Evolutionary conservation across 495 filamentous ascomycete genomes (phyloP), one percentile per base, ranked within the genome.

Genomic region (Penicillium odoratum): DNA sequence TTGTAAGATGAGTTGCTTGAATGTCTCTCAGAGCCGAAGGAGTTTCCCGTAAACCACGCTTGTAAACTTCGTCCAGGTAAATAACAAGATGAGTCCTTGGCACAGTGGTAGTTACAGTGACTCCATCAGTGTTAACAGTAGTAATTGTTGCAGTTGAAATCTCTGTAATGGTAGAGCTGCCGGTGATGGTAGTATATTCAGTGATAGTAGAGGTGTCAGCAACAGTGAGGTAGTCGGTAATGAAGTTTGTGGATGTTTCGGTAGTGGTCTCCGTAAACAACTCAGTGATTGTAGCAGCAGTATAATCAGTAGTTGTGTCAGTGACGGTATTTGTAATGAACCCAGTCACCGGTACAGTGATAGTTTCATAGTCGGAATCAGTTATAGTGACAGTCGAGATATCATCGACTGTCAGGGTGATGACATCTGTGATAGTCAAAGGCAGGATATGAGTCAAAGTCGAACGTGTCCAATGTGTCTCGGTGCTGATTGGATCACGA

Each of bases 231-330:
- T n/a, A 51, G 18, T 51, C 49, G 10, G 49, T 51, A 3, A 51
- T 51, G 30, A 31, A 40, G 31, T 51, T 36, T 9, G n/a, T 15
- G 9, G n/a, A 51, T 7, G 15, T 40, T 40, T 51, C 33, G 25
- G 49, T 51, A 31, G 49, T 13, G 40, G 33, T 51, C 16, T 51
- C 31, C 2, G 33, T 51, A n/a, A 51, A 38, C 13, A 31, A 51
- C 49, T 51, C 34, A 2, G 49, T 51, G 15, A 25, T 51, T 3
- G 49, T 25, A 13, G 49, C 34, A 51, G 15, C 49, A 51, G 31
- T 2, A 51, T 11, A 33, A 21, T 21, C 49, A 10, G 49, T 51
- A 16, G 40, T 21, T 15, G 4, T 31, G 16, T 51, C 31, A 7
- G 49, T 51, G 5, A 51, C 9, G 3, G 30, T 51, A 40, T 51